Percentiles rank a stretch among this genome's conserved stretches.
phyloP scores from a whole-genome alignment of 768 basidiomycete species.

The Leccinum aurantiacum region DNA sequence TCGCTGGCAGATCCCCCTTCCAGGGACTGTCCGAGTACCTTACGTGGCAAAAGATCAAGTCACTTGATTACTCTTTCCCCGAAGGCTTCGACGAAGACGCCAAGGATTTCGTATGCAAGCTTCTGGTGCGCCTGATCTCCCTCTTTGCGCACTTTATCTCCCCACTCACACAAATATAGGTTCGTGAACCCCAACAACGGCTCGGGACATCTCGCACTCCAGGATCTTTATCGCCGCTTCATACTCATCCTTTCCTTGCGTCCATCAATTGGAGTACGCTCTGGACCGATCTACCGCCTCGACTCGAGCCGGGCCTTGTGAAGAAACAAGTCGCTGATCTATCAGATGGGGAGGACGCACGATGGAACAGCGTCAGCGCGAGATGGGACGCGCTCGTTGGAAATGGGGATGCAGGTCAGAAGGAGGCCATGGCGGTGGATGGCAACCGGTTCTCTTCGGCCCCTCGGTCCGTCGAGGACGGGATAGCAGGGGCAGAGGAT shows the following conservation, averaged over 20 bases:
- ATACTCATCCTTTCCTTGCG: slow-evolving; percentile 61
- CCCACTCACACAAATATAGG: slow-evolving; percentile 37
- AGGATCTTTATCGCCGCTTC: slow-evolving; percentile 46
- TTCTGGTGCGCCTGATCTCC: slow-evolving; percentile 55
- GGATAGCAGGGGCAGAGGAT: slow-evolving; percentile 54
- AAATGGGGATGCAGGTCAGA: slow-evolving; percentile 17
- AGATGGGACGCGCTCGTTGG: slow-evolving; percentile 52
- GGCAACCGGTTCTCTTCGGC: neutral
- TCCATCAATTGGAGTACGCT: slow-evolving; percentile 59
- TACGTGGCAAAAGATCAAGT: slow-evolving; percentile 93
- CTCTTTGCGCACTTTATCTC: neutral
- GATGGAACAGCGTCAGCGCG: slow-evolving; percentile 54
- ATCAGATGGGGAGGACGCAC: slow-evolving; percentile 28
- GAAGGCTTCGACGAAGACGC: slow-evolving; percentile 82
- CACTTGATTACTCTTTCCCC: slow-evolving; percentile 83
- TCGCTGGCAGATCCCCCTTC: slow-evolving; percentile 90
- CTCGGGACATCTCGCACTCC: slow-evolving; percentile 51
- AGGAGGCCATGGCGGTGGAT: slow-evolving; percentile 8
- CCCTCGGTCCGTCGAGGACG: slow-evolving; percentile 30
- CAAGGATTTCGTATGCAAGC: slow-evolving; percentile 70
- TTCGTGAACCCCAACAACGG: slow-evolving; percentile 56
- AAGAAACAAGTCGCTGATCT: slow-evolving; percentile 36
- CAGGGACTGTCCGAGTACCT: slow-evolving; percentile 89
- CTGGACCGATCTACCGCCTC: slow-evolving; percentile 64
- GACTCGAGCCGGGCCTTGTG: slow-evolving; percentile 56